Evolutionary conservation across 148 eudicot genomes (phyloP).

Genomic region (Rhododendron vialii): DNA sequence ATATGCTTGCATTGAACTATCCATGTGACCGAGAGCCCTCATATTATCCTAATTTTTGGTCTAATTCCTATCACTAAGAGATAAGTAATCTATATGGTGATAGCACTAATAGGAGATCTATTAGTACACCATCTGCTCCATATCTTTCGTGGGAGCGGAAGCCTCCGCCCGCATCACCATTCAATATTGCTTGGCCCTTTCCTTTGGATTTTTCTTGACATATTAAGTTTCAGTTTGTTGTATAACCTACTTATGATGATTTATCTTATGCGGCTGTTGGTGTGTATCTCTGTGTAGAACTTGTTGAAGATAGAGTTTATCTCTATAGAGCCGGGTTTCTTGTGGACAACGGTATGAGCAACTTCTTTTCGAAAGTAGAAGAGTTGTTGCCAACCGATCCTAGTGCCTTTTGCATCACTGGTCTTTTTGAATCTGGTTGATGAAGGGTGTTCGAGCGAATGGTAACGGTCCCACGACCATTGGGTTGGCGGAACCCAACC

Average conservation of each 20-base stretch:
- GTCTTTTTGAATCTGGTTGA: slow-evolving; percentile 54
- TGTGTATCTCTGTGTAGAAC: slow-evolving; percentile 18
- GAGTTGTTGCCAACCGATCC: slow-evolving; percentile 24
- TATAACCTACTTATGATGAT: not conserved
- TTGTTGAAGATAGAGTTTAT: slow-evolving; percentile 12
- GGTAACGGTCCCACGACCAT: slow-evolving; percentile 32
- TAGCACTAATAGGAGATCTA: not conserved
- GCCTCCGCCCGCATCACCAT: not conserved
- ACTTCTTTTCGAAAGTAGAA: slow-evolving; percentile 24
- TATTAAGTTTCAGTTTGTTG: not conserved
- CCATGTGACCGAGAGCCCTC: not conserved
- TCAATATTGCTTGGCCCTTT: not conserved
- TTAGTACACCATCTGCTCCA: not conserved
- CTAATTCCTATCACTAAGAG: not conserved
- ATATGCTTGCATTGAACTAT: not conserved
- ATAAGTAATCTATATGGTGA: not conserved
- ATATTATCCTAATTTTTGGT: not conserved
- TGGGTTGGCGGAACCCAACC: slow-evolving; percentile 37
- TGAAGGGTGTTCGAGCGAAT: slow-evolving; percentile 42
- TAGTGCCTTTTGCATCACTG: slow-evolving; percentile 25
- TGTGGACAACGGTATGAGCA: slow-evolving; percentile 43
- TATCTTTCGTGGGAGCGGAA: not conserved
- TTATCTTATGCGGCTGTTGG: not conserved
- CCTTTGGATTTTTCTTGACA: not conserved
- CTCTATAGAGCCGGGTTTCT: slow-evolving; percentile 17